A percentile compares a stretch with the other conserved stretches of the same genome.
Evolutionary conservation across 208 protist genomes (phyloP).

Genomic region (Acanthamoeba culbertsoni): DNA sequence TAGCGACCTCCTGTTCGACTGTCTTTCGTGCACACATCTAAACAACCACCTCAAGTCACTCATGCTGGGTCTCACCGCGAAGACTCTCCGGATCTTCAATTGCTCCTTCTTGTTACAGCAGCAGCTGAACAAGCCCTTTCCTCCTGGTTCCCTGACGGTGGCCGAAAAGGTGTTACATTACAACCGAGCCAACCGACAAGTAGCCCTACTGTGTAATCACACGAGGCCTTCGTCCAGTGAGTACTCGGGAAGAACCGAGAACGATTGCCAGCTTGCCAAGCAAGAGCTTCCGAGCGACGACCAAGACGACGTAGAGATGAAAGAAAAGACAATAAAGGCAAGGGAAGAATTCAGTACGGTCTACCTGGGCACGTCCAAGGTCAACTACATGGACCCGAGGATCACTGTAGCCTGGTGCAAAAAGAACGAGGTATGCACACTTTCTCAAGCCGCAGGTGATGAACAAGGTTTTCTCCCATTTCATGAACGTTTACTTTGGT

Average conservation of each 20-base stretch:
- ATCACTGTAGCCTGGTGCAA: slow-evolving; percentile 96
- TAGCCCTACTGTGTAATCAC: slow-evolving; percentile 99
- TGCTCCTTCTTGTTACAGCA: slow-evolving; percentile 96
- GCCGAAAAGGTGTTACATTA: slow-evolving; percentile 88
- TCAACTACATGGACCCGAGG: slow-evolving; percentile 99
- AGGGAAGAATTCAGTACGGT: slow-evolving; percentile 86
- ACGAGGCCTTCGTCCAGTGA: slow-evolving; percentile 94
- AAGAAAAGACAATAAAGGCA: slow-evolving; percentile 68
- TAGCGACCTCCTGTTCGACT: slow-evolving; percentile 92
- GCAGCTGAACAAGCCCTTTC: slow-evolving; percentile 90
- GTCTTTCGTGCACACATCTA: slow-evolving; percentile 83
- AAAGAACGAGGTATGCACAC: slow-evolving; percentile 70
- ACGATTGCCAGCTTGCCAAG: slow-evolving; percentile 62
- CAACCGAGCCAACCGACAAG: slow-evolving; percentile 96
- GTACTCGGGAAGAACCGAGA: slow-evolving; percentile 71
- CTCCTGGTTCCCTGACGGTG: background rate
- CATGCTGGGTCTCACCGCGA: slow-evolving; percentile 96
- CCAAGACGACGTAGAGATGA: slow-evolving; percentile 61
- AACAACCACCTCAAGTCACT: slow-evolving; percentile 97
- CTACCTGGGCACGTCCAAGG: slow-evolving; percentile 95
- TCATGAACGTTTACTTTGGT: background rate
- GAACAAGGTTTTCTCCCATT: background rate
- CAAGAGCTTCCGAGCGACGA: slow-evolving; percentile 61
- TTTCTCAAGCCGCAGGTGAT: too few relatives aligned
- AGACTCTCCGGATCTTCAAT: slow-evolving; percentile 99